These are phyloP conservation scores for Chondrus crispus DNA, from an alignment of 23 red algal genomes.

Conservation along the genomic window DNA sequence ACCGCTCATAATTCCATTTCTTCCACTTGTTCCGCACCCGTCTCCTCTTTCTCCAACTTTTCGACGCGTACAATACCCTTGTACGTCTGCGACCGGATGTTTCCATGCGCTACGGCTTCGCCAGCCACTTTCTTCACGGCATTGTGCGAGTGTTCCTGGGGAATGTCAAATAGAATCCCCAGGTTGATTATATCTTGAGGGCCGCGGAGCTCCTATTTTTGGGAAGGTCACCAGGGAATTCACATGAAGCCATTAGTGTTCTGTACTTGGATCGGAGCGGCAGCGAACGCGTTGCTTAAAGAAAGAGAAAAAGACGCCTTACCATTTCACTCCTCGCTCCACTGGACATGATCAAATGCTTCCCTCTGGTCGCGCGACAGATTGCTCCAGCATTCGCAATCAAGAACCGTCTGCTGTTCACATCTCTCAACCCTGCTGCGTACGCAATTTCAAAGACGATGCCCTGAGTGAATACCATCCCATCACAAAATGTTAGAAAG, in stretches of 20 bases:
- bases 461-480: slow-evolving; percentile 3
- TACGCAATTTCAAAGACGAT: slow-evolving; percentile 68
- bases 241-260: too few relatives aligned
- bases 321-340: slow-evolving; percentile 54
- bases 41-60: too few relatives aligned
- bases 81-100: slow-evolving; percentile 27
- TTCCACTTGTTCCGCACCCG: too few relatives aligned
- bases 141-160: slow-evolving; percentile 38
- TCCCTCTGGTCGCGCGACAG: slow-evolving; percentile 1
- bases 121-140: slow-evolving; percentile 7
- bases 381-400: slow-evolving; percentile 30
- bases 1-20: too few relatives aligned
- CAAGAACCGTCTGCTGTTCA: slow-evolving; percentile 10
- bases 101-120: slow-evolving; percentile 39
- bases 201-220: slow-evolving; percentile 45
- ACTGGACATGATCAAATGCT: slow-evolving; percentile 49
- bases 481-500: background rate
- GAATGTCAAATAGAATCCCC: slow-evolving; percentile 46
- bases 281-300: too few relatives aligned
- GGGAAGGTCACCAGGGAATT: background rate
- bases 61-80: slow-evolving; percentile 61
- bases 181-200: slow-evolving; percentile 72
- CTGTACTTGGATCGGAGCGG: too few relatives aligned
- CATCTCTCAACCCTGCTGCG: slow-evolving; percentile 23
- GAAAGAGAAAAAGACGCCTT: too few relatives aligned